Base-by-base conservation (phyloP, 164 flowering plant genomes). In the Piper longum region DNA sequence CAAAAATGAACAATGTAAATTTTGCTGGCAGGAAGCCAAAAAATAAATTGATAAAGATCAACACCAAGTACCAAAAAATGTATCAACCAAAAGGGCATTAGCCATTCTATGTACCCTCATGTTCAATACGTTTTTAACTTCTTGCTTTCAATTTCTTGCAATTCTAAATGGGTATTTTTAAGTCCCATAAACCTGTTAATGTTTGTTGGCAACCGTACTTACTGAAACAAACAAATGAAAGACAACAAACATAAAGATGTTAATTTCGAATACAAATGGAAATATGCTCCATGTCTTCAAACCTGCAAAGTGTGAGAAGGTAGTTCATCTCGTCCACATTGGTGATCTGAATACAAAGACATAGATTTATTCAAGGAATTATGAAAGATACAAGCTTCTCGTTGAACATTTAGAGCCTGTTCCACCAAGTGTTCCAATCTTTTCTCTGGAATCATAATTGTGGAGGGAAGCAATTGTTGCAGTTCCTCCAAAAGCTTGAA, bases 281-380 rank as follows among this genome's bases (percentile, higher is more conserved):
- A 48, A 48, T 14, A 14, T 16, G 59, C 59, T 56, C 19, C 7
- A 41, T 7, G 52, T 12, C 52, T 56, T 58, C 67, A 68, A 60
- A 89, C 97, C 95, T 87, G 95, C 63, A 76, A 65, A 54, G 92
- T 88, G 67, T 62, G 80, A 63, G 86, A 85, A 68, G 97, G 97
- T 71, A 91, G 81, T 66, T 77, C 83, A 51, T 79, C 80, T 75
- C 71, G 83, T 58, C 93, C 95, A 75, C 97, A 91, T 48, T 78
- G 86, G 76, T 91, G 96, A 75, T 91, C 96, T 2, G 83, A 64
- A 57, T 83, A 84, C 70, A 91, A 72, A 18, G 97, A 88, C 73
- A 86, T 57, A 62, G 84, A 83, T 70, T 74, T 69, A 62, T 82
- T 83, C 59, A 69, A 61, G 45, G 90, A 74, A 72, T 91, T 91